A percentile compares a stretch with the other conserved stretches of the same genome.
Evolutionary conservation across 2,329 filamentous ascomycete genomes (phyloP).

Genomic region (Microascus cirrosus): DNA sequence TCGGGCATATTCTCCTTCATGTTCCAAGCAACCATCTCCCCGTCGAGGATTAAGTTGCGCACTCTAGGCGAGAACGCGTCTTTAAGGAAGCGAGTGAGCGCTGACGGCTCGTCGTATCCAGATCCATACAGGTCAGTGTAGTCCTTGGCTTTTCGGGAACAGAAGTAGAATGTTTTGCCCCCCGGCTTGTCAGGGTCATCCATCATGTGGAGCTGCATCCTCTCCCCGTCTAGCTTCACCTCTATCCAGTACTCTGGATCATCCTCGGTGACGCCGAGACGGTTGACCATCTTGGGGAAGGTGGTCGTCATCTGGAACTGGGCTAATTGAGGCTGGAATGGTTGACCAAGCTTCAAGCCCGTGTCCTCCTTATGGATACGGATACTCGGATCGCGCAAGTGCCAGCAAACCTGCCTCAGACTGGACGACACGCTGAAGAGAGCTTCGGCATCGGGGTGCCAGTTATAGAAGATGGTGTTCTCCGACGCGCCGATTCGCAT

Average conservation of each 20-base stretch:
- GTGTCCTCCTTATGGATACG: slow-evolving; percentile 66
- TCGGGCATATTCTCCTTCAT: slow-evolving; percentile 74
- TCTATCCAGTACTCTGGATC: slow-evolving; percentile 89
- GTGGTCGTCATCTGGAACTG: slow-evolving; percentile 74
- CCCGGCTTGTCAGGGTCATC: slow-evolving; percentile 57
- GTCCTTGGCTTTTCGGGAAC: slow-evolving; percentile 92
- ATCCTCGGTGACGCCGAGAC: slow-evolving; percentile 52
- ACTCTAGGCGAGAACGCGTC: slow-evolving; percentile 69
- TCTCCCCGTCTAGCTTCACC: slow-evolving; percentile 92
- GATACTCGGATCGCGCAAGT: slow-evolving; percentile 63
- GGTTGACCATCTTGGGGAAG: slow-evolving; percentile 69
- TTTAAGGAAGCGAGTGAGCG: slow-evolving; percentile 69
- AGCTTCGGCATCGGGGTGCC: slow-evolving; percentile 67
- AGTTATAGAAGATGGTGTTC: slow-evolving; percentile 74
- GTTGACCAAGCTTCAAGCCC: slow-evolving; percentile 77
- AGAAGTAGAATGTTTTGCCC: slow-evolving; percentile 70
- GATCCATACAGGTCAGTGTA: slow-evolving; percentile 91
- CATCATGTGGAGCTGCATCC: slow-evolving; percentile 92
- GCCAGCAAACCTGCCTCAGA: slow-evolving; percentile 86
- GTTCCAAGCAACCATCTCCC: slow-evolving; percentile 99
- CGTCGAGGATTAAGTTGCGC: slow-evolving; percentile 81
- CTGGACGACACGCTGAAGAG: slow-evolving; percentile 88
- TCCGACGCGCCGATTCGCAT: slow-evolving; percentile 70
- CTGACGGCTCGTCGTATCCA: slow-evolving; percentile 62
- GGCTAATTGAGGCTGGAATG: slow-evolving; percentile 91